Evolutionary conservation across 805 yeast species (phyloP), one percentile per base, ranked within the genome.

Genomic region (Candida yuanshanica): DNA sequence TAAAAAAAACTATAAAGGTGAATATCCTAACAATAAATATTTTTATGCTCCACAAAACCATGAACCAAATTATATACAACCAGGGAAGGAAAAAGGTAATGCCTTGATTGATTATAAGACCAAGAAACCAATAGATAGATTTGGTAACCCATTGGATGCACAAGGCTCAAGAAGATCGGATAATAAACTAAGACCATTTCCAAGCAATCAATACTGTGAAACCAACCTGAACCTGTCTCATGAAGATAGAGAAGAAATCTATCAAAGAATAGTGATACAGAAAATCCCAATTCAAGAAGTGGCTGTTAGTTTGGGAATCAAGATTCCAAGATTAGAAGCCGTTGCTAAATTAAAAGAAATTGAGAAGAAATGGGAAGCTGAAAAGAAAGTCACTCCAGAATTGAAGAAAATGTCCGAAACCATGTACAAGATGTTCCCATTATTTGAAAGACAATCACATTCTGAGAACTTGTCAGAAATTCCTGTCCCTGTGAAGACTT

Each of bases 321-420:
- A 87, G 57, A 76, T 89, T 46, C 85, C 89, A 39, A 77, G 98
- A 60, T 71, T 93, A 17, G 96, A 90, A 58, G 98, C 97, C n/a
- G 72, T 91, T 43, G 66, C 85, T 20, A 79, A 75, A 59, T 72
- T 91, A 48, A 69, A 75, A 46, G 68, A 68, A 23, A 72, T 90
- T 39, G 95, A 91, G 63, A 63, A 74, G 47, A 64, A 72, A 41
- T 77, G 83, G 81, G 69, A 63, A 38, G 63, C 70, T 20, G 53
- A 79, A 76, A 68, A 72, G 23, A 60, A 66, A 46, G 66, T 82
- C 22, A 63, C 74, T 9, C 58, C 66, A 20, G 93, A 84, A 45
- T 59, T 89, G 58, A 59, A 63, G 41, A 74, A 62, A 47, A 79
- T 84, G 76, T 65, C 83, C 6, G 56, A 63, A 7, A 69, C 79